Base-by-base conservation (phyloP, 805 yeast genomes). In the Cyberlindnera maclurae region DNA sequence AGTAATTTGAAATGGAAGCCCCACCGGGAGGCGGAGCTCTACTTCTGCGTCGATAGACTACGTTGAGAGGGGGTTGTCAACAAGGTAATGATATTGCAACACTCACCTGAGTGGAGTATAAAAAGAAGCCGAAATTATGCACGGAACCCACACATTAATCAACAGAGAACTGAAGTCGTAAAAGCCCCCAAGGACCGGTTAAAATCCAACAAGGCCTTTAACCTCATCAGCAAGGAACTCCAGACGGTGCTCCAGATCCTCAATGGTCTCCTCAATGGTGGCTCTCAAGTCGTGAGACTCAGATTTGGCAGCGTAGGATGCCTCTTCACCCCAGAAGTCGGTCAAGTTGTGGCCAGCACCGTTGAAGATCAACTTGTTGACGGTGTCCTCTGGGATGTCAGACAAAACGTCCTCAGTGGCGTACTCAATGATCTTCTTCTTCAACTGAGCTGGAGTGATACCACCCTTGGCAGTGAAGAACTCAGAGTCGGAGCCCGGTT, bases 261-360 rank as follows among this genome's bases (percentile, higher is more conserved):
- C 43, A 13, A 50, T 33, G 12, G 49, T 31, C 7, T 51, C 49
- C 37, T 53, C 50, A 36, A 49, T 45, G 15, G 43, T 26, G 17
- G 36, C 33, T 26, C 36, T 30, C 34, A 42, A 15, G 32, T 40
- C 44, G 15, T 33, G 18, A 24, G 42, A 22, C 39, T 36, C 37
- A 15, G 40, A 12, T 26, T 34, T 35, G 12, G 42, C 35, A 8
- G 24, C 22, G 24, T 20, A 20, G 24, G 24, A 20, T 6, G 24
- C 24, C 17, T 28, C 41, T 26, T 15, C 13, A 15, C 47, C 51
- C 59, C 59, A 55, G 55, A 55, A 55, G 36, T 45, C 60, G 32
- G 60, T 54, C 62, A 68, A 57, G 62, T 79, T 78, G 55, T 74
- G 77, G 50, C 90, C 93, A 42, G 77, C 93, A 70, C 93, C 94